phyloP scores from a whole-genome alignment of 768 basidiomycete species.

The Boletus patriciae region DNA sequence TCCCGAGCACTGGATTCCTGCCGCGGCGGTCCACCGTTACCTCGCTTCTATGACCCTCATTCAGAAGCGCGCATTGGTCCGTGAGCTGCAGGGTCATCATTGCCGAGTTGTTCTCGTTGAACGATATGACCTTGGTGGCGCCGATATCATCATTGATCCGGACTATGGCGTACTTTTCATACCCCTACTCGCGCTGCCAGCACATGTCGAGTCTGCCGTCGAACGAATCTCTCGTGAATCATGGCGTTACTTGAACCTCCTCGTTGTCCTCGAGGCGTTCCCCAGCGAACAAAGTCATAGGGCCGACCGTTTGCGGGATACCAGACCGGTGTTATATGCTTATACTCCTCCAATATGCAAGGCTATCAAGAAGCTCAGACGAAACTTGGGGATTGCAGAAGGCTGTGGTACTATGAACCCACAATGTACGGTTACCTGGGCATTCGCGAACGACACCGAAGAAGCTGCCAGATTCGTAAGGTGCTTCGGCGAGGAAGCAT shows the following conservation, averaged over 20 bases:
- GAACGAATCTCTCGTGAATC: conserved; percentile 51
- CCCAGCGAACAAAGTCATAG: conserved; percentile 45
- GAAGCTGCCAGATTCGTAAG: conserved; percentile 59
- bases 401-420: conserved; percentile 53
- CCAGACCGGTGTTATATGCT: conserved; percentile 34
- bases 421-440: conserved; percentile 47
- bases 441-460: conserved; percentile 59
- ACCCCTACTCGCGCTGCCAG: conserved; percentile 47
- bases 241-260: conserved; percentile 57
- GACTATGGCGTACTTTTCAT: conserved; percentile 56
- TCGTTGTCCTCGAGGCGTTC: conserved; percentile 69
- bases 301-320: conserved; percentile 6
- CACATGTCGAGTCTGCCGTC: conserved; percentile 46
- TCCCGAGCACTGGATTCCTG: conserved; percentile 33
- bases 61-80: conserved; percentile 64
- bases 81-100: conserved; percentile 43
- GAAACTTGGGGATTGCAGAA: conserved; percentile 62
- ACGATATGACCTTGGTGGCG: conserved; percentile 56
- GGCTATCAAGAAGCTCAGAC: conserved; percentile 64
- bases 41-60: conserved; percentile 67
- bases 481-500: conserved; percentile 57
- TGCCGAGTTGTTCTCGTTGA: conserved; percentile 62
- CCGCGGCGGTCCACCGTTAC: conserved; percentile 55
- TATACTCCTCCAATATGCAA: conserved; percentile 70
- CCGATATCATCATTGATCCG: conserved; percentile 68